A percentile compares a stretch with the other conserved stretches of the same genome.
Conservation (phyloP, 768 basidiomycete genomes). For the Lactarius quietus region DNA sequence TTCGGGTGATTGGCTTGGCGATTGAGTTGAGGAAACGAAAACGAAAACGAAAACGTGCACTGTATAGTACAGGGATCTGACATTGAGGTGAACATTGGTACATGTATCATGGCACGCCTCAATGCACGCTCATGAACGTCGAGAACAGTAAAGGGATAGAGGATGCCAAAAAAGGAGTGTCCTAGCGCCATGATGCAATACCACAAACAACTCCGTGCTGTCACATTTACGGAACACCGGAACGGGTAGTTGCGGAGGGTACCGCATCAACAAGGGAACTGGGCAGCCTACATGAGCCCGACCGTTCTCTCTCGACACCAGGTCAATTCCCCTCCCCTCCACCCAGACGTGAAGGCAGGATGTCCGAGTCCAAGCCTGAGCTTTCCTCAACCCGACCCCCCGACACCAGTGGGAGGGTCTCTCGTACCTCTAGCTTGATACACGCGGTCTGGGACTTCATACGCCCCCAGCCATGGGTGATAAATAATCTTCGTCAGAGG, state of each 20-base stretch:
- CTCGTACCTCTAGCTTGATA: background rate
- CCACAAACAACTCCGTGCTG: no score
- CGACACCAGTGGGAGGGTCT: background rate
- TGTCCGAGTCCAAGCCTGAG: constrained; percentile 8
- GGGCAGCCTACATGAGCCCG: background rate
- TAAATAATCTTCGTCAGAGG: constrained; percentile 35
- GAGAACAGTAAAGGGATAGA: background rate
- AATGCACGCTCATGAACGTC: background rate
- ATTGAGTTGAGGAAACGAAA: no score
- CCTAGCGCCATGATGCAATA: background rate
- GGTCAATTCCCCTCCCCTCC: background rate
- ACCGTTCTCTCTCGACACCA: background rate
- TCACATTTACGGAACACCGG: background rate
- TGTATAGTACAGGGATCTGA: background rate
- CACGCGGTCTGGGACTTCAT: constrained; percentile 15
- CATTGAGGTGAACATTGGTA: background rate
- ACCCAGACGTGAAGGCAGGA: background rate
- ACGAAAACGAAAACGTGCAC: background rate
- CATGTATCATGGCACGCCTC: background rate
- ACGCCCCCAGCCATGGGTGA: constrained; percentile 35
- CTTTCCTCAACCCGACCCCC: constrained; percentile 4
- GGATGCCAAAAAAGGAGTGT: background rate
- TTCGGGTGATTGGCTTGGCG: background rate
- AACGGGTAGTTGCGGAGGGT: constrained; percentile 1
- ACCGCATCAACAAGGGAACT: background rate